Evolutionary conservation across 371 early-diverging fungal genomes (phyloP).

Genomic region (Catenaria anguillulae): DNA sequence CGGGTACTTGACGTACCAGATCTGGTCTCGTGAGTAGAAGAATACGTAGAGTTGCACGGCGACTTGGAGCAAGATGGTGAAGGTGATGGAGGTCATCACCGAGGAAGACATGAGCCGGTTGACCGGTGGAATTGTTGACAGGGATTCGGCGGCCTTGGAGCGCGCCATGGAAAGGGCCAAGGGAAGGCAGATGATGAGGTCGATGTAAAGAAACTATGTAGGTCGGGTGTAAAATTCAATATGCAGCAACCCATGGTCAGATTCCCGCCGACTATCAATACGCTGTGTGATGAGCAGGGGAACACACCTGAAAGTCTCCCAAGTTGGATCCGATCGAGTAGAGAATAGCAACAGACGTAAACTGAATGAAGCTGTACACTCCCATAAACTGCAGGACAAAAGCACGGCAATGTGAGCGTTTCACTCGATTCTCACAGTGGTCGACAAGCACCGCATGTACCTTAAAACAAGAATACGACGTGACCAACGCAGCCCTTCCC

Average conservation of each 20-base stretch:
- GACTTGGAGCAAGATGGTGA: slow-evolving; percentile 67
- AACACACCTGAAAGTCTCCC: no score
- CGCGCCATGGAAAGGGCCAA: slow-evolving; percentile 79
- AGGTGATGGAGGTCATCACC: slow-evolving; percentile 76
- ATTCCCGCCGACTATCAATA: no score
- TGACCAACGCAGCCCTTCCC: slow-evolving; percentile 94
- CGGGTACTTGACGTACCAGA: slow-evolving; percentile 51
- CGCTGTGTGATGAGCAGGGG: no score
- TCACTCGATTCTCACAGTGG: no score
- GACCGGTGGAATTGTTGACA: slow-evolving; percentile 79
- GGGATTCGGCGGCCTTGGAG: slow-evolving; percentile 59
- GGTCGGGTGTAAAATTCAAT: no score
- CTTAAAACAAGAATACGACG: slow-evolving; percentile 84
- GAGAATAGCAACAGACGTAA: slow-evolving; percentile 72
- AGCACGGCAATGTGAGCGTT: no score
- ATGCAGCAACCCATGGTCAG: no score
- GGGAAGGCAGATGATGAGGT: slow-evolving; percentile 75
- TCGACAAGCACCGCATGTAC: slow-evolving; percentile 12
- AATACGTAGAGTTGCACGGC: slow-evolving; percentile 61
- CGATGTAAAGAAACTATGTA: slow-evolving; percentile 75
- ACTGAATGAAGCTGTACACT: no score
- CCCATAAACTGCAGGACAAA: no score
- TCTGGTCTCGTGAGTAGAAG: slow-evolving; percentile 46
- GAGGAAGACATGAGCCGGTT: slow-evolving; percentile 63
- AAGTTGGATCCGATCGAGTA: slow-evolving; percentile 73